Percentiles rank a stretch among this genome's conserved stretches.
Evolutionary conservation across 768 basidiomycete genomes (phyloP).

Genomic region (Terana coerulea): DNA sequence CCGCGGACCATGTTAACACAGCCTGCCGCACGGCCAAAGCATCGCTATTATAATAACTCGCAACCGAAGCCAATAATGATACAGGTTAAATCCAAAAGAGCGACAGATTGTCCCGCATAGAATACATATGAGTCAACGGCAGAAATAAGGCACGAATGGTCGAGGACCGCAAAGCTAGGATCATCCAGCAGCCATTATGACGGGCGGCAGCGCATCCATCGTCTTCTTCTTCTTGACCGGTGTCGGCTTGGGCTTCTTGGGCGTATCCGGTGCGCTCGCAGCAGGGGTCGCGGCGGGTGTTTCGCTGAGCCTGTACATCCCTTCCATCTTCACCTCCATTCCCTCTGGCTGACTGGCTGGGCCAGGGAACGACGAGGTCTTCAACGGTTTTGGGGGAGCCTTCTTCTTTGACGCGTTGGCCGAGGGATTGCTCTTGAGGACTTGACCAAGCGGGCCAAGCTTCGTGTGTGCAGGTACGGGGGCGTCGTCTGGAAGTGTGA

Average conservation of each 20-base stretch:
- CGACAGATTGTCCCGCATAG: too few relatives aligned
- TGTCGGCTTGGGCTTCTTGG: constrained; percentile 22
- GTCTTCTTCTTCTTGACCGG: constrained; percentile 18
- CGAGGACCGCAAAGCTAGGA: too few relatives aligned
- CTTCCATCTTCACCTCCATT: not conserved
- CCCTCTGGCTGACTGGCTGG: not conserved
- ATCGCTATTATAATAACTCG: too few relatives aligned
- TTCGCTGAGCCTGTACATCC: not conserved
- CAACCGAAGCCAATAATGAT: too few relatives aligned
- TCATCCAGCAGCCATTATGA: constrained; percentile 30
- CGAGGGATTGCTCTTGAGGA: constrained; percentile 47
- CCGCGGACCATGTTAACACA: too few relatives aligned
- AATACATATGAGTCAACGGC: too few relatives aligned
- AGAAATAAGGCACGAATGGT: too few relatives aligned
- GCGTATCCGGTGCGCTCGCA: constrained; percentile 11
- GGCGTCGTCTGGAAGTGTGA: constrained; percentile 61
- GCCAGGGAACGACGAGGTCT: constrained; percentile 4
- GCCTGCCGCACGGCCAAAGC: too few relatives aligned
- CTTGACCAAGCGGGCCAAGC: constrained; percentile 78
- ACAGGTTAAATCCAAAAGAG: too few relatives aligned
- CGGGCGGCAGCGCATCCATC: constrained; percentile 23
- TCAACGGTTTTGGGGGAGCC: constrained; percentile 28
- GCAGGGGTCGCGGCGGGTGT: constrained; percentile 8
- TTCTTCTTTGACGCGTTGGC: constrained; percentile 52
- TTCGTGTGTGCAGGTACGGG: constrained; percentile 58